These are phyloP conservation scores for Tritrichomonas musculus DNA, from an alignment of 208 protist genomes.

Conservation along the genomic window DNA sequence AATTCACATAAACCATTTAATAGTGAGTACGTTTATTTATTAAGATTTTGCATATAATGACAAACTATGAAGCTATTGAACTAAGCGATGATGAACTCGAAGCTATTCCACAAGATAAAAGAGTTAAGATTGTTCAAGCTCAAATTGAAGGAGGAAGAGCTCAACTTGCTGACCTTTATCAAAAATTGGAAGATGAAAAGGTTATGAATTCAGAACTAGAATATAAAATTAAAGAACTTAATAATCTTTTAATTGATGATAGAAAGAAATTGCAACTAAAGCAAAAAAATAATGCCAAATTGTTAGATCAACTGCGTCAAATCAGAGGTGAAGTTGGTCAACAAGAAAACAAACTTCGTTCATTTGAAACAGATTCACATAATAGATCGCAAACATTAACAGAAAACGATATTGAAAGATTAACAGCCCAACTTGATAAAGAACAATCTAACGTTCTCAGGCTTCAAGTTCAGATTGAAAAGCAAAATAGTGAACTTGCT, in stretches of 20 bases:
- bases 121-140: background rate
- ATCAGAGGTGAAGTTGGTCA: background rate
- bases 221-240: background rate
- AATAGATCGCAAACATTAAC: background rate
- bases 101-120: background rate
- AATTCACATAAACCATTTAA: no score
- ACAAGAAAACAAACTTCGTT: background rate
- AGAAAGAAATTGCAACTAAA: background rate
- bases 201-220: background rate
- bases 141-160: background rate
- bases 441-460: background rate
- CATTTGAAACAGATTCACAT: background rate
- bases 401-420: background rate
- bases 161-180: background rate
- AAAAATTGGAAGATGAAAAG: constrained; percentile 23
- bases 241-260: background rate
- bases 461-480: background rate
- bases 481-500: background rate
- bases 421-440: background rate
- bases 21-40: no score
- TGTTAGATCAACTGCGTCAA: background rate
- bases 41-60: background rate
- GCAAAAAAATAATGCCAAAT: background rate
- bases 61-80: background rate
- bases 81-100: background rate